phyloP scores from a whole-genome alignment of 805 yeast species.

The Kodamaea hsintzibuensis region DNA sequence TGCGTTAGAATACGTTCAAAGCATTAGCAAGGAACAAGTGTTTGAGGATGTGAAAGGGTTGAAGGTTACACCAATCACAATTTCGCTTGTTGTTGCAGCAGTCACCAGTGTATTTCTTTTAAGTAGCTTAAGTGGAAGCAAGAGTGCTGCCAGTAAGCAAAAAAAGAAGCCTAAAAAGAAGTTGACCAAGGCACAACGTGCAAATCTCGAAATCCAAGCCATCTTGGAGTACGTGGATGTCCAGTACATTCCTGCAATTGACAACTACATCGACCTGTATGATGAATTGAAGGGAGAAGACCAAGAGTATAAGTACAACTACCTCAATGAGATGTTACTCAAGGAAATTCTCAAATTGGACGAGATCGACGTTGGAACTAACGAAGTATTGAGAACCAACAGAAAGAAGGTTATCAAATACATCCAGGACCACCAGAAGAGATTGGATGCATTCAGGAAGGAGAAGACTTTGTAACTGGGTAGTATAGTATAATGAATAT shows the following conservation, averaged over 20 bases:
- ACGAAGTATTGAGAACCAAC: conserved; percentile 51
- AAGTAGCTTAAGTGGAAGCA: conserved; percentile 6
- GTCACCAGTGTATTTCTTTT: conserved; percentile 29
- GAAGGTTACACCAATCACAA: conserved; percentile 35
- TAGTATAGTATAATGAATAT: not conserved
- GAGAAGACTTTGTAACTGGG: conserved; percentile 17
- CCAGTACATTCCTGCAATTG: conserved; percentile 40
- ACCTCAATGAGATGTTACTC: conserved; percentile 65
- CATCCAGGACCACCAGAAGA: conserved; percentile 59
- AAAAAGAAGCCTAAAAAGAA: conserved; percentile 35
- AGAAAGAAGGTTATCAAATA: conserved; percentile 61
- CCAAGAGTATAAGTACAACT: conserved; percentile 51
- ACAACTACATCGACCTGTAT: conserved; percentile 31
- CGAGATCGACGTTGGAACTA: conserved; percentile 56
- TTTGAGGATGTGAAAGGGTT: conserved; percentile 30
- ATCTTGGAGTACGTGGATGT: conserved; percentile 42
- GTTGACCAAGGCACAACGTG: conserved; percentile 39
- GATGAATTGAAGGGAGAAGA: conserved; percentile 29
- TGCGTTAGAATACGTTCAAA: conserved; percentile 13
- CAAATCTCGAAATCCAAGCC: conserved; percentile 39
- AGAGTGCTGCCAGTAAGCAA: conserved; percentile 7
- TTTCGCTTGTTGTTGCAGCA: conserved; percentile 30
- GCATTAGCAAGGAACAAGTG: conserved; percentile 22
- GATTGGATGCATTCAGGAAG: conserved; percentile 50
- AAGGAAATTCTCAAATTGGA: conserved; percentile 69